Evolutionary conservation across 495 filamentous ascomycete genomes (phyloP).

Genomic region (Penicillium herquei): DNA sequence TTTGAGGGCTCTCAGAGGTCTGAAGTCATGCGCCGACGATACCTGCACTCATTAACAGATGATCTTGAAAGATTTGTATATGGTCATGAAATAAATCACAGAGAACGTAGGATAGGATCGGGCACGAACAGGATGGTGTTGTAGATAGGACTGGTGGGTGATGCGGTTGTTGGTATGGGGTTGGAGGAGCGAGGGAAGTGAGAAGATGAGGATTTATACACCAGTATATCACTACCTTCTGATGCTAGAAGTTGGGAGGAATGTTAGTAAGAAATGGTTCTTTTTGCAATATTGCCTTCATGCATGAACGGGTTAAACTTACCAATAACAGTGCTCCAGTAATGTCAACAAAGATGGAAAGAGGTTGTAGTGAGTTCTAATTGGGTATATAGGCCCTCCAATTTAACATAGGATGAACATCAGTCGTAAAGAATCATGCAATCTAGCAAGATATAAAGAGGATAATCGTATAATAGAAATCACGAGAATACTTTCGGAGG

Average conservation of each 20-base stretch:
- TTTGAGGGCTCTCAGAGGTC: not conserved
- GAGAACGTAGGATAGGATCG: not conserved
- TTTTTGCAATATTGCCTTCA: not conserved
- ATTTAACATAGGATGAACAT: not conserved
- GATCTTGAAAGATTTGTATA: no score
- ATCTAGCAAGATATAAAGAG: not conserved
- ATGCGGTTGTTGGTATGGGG: not conserved
- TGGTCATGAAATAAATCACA: no score
- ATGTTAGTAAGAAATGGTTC: not conserved
- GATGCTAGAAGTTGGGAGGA: not conserved
- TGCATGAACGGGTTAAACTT: not conserved
- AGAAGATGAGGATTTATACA: no score
- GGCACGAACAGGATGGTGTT: not conserved
- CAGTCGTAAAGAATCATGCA: slow-evolving; percentile 2
- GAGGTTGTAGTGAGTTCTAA: not conserved
- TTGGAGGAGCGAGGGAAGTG: not conserved
- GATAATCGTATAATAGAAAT: not conserved
- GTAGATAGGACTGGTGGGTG: not conserved
- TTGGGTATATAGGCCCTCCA: not conserved
- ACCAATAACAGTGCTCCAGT: not conserved
- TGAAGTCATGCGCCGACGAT: not conserved
- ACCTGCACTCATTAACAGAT: not conserved
- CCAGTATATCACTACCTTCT: not conserved
- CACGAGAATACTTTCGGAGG: not conserved
- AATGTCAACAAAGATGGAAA: slow-evolving; percentile 13